Conservation (phyloP, 176 grass and related monocot species). For the Carex littledalei region DNA sequence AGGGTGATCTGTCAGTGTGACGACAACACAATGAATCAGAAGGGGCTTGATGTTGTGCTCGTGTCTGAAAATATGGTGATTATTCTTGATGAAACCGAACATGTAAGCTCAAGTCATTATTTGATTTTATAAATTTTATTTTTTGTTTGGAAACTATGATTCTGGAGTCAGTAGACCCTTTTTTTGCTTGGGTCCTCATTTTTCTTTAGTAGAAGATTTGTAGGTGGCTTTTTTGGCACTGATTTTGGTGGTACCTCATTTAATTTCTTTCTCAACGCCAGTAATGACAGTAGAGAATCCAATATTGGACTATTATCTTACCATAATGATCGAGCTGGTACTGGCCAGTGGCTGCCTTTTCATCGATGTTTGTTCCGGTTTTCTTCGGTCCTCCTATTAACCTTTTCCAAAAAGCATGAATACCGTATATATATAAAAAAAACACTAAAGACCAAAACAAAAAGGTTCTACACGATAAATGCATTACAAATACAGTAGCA, state of each 20-base stretch:
- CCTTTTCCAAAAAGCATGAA: not conserved
- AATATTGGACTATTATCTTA: not conserved
- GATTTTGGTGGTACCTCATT: too few species aligned
- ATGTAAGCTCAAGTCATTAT: slow-evolving; percentile 34
- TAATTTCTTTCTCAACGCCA: too few species aligned
- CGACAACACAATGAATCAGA: slow-evolving; percentile 59
- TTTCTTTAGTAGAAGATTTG: too few species aligned
- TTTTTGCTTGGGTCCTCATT: too few species aligned
- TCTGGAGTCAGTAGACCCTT: too few species aligned
- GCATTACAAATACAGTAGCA: too few species aligned
- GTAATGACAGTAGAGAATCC: too few species aligned
- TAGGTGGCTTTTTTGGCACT: too few species aligned
- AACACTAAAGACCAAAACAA: too few species aligned
- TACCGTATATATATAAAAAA: not conserved
- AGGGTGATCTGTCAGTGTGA: slow-evolving; percentile 70
- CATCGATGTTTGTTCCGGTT: not conserved
- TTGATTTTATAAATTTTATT: slow-evolving; percentile 7
- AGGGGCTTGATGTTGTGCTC: slow-evolving; percentile 77
- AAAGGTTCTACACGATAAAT: too few species aligned
- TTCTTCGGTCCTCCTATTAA: not conserved
- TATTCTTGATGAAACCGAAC: slow-evolving; percentile 81
- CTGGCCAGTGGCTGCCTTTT: not conserved
- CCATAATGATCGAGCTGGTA: not conserved
- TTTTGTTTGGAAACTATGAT: not conserved
- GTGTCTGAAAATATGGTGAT: slow-evolving; percentile 60